These are phyloP conservation scores for Podochytrium sp. DNA, from an alignment of 192 early-diverging fungal genomes.

Conservation along the genomic window DNA sequence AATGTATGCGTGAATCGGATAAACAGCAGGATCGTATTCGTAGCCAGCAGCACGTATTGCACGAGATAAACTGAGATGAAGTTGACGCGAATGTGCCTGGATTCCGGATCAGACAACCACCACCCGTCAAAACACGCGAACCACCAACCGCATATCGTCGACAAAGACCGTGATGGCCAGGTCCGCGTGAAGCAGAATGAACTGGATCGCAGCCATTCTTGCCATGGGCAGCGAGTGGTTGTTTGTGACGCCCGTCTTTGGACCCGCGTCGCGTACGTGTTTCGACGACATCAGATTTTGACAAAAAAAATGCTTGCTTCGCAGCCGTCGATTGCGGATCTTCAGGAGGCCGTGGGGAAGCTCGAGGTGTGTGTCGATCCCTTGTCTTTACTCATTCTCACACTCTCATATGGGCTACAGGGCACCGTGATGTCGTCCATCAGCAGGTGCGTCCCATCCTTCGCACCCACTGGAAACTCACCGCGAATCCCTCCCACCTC, in stretches of 20 bases:
- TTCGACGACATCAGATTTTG: neutral
- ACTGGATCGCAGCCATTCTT: slow-evolving; percentile 35
- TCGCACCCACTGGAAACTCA: neutral
- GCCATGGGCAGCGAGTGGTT: slow-evolving; percentile 26
- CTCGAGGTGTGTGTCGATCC: neutral
- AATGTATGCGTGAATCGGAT: slow-evolving; percentile 50
- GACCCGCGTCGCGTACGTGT: neutral
- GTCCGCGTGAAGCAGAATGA: slow-evolving; percentile 36
- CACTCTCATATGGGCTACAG: neutral
- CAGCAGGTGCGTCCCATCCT: neutral
- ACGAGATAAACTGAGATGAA: slow-evolving; percentile 46
- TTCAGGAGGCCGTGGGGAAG: neutral
- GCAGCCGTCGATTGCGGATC: neutral
- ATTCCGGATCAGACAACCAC: neutral
- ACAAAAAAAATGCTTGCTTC: neutral
- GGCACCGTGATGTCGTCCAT: slow-evolving; percentile 10
- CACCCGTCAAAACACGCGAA: no score
- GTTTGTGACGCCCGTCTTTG: slow-evolving; percentile 15
- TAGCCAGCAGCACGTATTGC: slow-evolving; percentile 41
- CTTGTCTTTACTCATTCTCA: neutral
- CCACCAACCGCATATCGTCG: slow-evolving; percentile 30
- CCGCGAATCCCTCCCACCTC: neutral
- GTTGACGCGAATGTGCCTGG: slow-evolving; percentile 35
- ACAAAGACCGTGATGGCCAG: slow-evolving; percentile 45
- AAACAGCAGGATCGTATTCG: slow-evolving; percentile 48